These are phyloP conservation scores for Tetrahymena thermophila DNA, from an alignment of 73 alveolate genomes.

Conservation along the genomic window DNA sequence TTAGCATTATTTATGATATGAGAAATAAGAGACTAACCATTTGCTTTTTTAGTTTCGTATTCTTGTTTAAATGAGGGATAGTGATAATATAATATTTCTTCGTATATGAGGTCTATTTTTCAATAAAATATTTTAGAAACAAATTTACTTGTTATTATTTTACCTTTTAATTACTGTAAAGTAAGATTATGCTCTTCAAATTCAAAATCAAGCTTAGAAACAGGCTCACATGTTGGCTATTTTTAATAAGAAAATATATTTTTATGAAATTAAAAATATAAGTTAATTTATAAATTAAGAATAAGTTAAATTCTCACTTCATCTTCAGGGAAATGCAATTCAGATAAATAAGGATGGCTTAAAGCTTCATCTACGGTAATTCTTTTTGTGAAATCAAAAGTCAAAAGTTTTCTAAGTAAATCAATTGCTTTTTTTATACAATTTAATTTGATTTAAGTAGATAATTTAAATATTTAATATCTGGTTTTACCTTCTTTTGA, in stretches of 20 bases:
- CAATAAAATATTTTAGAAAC: not conserved
- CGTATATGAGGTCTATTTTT: constrained; percentile 36
- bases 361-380: constrained; percentile 82
- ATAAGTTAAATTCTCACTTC: constrained; percentile 7
- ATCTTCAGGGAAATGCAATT: constrained; percentile 61
- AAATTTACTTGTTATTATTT: not conserved
- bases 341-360: constrained; percentile 79
- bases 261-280: not conserved
- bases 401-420: constrained; percentile 35
- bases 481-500: constrained; percentile 14
- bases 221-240: constrained; percentile 46
- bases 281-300: not conserved
- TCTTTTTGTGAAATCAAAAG: constrained; percentile 75
- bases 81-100: constrained; percentile 49
- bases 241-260: not conserved
- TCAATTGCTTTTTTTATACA: constrained; percentile 18
- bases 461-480: not conserved
- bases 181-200: constrained; percentile 46
- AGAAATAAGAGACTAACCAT: not conserved
- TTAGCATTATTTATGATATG: constrained; percentile 27
- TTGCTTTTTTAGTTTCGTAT: constrained; percentile 16
- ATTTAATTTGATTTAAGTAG: not conserved
- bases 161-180: constrained; percentile 43
- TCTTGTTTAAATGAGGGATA: constrained; percentile 21
- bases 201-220: constrained; percentile 30